Base-by-base conservation (phyloP, 345 rosid genomes). In the Punica granatum region DNA sequence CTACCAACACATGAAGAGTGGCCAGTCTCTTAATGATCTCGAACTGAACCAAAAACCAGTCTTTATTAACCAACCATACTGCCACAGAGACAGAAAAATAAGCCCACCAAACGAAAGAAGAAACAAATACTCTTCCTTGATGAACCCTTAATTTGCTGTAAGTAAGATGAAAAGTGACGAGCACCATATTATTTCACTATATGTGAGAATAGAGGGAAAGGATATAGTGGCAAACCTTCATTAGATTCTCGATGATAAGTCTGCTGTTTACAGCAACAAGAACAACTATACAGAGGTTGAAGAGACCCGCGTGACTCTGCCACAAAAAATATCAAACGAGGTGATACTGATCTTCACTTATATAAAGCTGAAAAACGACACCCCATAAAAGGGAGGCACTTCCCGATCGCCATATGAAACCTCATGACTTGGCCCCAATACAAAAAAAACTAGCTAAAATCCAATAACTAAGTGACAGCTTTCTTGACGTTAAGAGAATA, bases 261-360 rank as follows among this genome's bases (percentile, higher is more conserved):
- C 99, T 78, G 85, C 98, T 80, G 86, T 94, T 94, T 15, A 94
- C 98, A 26, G 99, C 99, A 69, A 94, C 76, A 69, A 94, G 97
- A 75, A 94, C 98, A 54, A 94, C 99, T 78, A 94, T 82, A 74
- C 99, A 92, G 3, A 94, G 88, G 77, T 94, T 94, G 81, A 92
- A 92, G 48, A 95, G 86, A 63, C 98, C 99, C 9, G 99, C 99
- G 76, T 95, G 99, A 72, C 99, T 95, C 99, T 95, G 88, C 73
- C 76, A 75, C 34, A 69, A 5, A n/a, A n/a, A n/a, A n/a, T n/a
- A n/a, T n/a, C n/a, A n/a, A n/a, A n/a, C n/a, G n/a, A n/a, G n/a
- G n/a, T n/a, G 60, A 62, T 15, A 34, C 19, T 19, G 10, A 25
- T 23, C 43, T 16, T 3, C 56, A 58, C 25, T 32, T 30, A 18